Evolutionary conservation across 2,329 filamentous ascomycete genomes (phyloP), one percentile per base, ranked within the genome.

Genomic region (Sclerotinia spermophila): DNA sequence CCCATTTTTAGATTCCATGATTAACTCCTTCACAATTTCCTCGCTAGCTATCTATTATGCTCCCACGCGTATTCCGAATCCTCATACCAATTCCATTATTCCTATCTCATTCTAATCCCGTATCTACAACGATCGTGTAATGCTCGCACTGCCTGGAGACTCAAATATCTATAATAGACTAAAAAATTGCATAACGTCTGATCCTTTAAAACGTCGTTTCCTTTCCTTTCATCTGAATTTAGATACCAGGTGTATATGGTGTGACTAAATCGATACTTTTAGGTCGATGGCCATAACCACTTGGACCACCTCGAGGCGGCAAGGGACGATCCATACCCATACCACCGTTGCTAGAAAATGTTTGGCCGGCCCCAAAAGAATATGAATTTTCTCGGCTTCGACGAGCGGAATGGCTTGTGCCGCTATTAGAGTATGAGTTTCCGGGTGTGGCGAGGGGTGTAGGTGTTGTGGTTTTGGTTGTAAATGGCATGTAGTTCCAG

Each of bases 241-340:
- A 69, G 15, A 69, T 30, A 30, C 67, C 67, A 38, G 59, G 21
- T 35, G 72, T 73, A 68, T 74, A 77, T 38, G 88, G 87, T 66
- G 87, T 89, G 59, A 90, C 86, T 33, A 90, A 82, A 80, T 90
- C 87, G 75, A 89, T 87, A 80, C 87, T 89, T 80, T 85, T 88
- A 45, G 87, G 86, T 61, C 87, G 82, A 73, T 74, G 86, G 83
- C 79, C 87, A 48, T 76, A 87, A 53, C 82, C 81, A 51, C 84
- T 82, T 5, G 87, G 86, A 65, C 84, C 76, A 56, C 71, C 83
- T 62, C 87, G 83, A 15, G 83, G 83, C 21, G 88, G 87, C 35
- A 89, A 80, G 10, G 87, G 88, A 13, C 87, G 82, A 73, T 89
- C 86, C 75, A 83, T 81, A 60, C 81, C 81, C 75, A 76, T 74